phyloP scores from a whole-genome alignment of 345 rosid species.

The Eucalyptus polyanthemos region DNA sequence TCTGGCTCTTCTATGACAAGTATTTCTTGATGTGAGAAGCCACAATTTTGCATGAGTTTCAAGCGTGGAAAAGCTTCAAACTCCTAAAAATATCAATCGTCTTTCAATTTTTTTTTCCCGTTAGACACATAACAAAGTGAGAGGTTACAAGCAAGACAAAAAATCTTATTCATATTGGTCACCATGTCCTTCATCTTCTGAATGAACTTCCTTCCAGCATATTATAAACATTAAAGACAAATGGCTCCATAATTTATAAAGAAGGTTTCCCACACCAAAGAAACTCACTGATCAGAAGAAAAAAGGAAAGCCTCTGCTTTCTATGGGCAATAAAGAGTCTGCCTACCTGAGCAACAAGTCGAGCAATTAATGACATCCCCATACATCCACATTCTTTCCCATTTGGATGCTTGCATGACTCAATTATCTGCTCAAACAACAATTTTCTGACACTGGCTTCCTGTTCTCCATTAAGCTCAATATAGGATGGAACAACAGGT shows the following conservation, averaged over 20 bases:
- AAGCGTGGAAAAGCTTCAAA: background rate
- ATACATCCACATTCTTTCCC: constrained; percentile 38
- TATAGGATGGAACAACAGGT: constrained; percentile 52
- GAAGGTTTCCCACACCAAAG: background rate
- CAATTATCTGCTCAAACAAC: constrained; percentile 66
- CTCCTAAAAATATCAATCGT: background rate
- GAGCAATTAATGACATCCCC: constrained; percentile 66
- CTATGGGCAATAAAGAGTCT: background rate
- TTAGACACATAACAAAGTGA: background rate
- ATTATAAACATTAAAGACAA: background rate
- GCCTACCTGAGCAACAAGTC: constrained; percentile 72
- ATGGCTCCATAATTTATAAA: background rate
- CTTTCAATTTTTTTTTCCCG: background rate
- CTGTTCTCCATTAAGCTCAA: constrained; percentile 62
- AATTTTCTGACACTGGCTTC: constrained; percentile 32
- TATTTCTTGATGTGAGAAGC: background rate
- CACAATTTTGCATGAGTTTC: background rate
- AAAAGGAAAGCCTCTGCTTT: background rate
- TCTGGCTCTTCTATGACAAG: background rate
- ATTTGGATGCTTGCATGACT: constrained; percentile 45
- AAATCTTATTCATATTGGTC: background rate
- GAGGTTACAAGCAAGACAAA: background rate
- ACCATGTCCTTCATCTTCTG: background rate
- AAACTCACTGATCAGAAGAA: background rate
- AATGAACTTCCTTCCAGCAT: background rate